Evolutionary conservation across 2,329 filamentous ascomycete species (phyloP), one percentile per base, ranked within the genome.

Genomic region (Fusarium austroafricanum): DNA sequence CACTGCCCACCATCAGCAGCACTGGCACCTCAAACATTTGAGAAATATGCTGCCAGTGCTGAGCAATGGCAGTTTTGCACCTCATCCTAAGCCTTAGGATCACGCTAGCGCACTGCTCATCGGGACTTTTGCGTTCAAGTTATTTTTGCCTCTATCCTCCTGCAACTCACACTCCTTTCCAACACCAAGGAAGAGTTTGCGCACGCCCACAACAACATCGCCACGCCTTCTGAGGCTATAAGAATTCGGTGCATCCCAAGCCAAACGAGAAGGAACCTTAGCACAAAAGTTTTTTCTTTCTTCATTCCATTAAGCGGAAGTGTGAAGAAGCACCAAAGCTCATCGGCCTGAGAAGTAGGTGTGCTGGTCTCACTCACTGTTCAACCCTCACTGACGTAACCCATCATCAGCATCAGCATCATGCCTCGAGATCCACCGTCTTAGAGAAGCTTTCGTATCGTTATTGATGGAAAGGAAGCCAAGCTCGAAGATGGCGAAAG

Each of bases 61-160:
- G 10, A 10, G 11, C 6, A 29, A 10, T 10, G 8, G 28, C 28
- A 11, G 4, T 7, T 29, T 10, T 29, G 28, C 28, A 29, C 28
- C 20, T 15, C 9, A 38, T 9, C 17, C 9, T 4, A 9, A 38
- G 1, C 9, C 6, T 26, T 15, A 38, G 12, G 20, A 18, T 49
- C 31, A 49, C 31, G 21, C 38, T 15, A 11, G 18, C 2, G 4
- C 9, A 10, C 6, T 1, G 5, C 11, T 26, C 4, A 26, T 10
- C 20, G 23, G 18, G 9, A 11, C 2, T 29, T 7, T 29, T 29
- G 6, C 28, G 8, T 15, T 23, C 17, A 2, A n/a, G n/a, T 2
- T 2, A 1, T 14, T 15, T 18, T 4, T 3, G 12, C 3, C n/a
- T 26, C 17, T n/a, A 1, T 0, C 7, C 2, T n/a, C n/a, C n/a